A percentile compares a stretch with the other conserved stretches of the same genome.
These are phyloP conservation scores for Penicillium manginii DNA, from an alignment of 495 filamentous ascomycete species.

Conservation along the genomic window DNA sequence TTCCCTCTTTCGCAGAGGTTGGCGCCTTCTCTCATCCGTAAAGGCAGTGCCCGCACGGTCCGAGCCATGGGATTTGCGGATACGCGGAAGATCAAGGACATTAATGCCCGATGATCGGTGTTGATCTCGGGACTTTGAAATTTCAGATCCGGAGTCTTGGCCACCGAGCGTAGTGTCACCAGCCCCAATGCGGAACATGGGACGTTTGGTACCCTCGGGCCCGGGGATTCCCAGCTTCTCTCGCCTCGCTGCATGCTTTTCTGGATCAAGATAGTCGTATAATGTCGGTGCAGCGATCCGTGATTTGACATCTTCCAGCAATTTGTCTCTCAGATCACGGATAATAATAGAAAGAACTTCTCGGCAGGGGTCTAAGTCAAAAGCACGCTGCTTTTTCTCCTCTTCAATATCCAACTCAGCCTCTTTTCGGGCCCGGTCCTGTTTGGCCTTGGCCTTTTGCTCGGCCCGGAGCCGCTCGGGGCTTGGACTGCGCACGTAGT, in stretches of 20 bases:
- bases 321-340: constrained; percentile 79
- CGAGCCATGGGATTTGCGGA: constrained; percentile 65
- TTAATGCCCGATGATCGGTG: constrained; percentile 52
- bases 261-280: constrained; percentile 82
- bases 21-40: constrained; percentile 74
- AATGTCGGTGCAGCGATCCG: constrained; percentile 81
- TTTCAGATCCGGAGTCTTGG: constrained; percentile 63
- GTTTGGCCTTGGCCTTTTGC: constrained; percentile 57
- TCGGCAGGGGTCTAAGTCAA: constrained; percentile 81
- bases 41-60: constrained; percentile 69
- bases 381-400: constrained; percentile 81
- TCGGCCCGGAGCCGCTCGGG: constrained; percentile 57
- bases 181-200: constrained; percentile 49
- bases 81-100: constrained; percentile 68
- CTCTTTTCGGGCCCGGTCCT: constrained; percentile 63
- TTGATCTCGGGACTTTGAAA: constrained; percentile 34
- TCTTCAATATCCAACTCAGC: constrained; percentile 79
- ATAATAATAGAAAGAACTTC: constrained; percentile 78
- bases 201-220: constrained; percentile 58
- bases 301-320: constrained; percentile 83
- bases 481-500: constrained; percentile 66
- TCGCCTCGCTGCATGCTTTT: constrained; percentile 73
- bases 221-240: constrained; percentile 77
- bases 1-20: constrained; percentile 52
- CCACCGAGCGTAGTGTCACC: constrained; percentile 46